Evolutionary conservation across 345 rosid genomes (phyloP).

Genomic region (Hibiscus syriacus): DNA sequence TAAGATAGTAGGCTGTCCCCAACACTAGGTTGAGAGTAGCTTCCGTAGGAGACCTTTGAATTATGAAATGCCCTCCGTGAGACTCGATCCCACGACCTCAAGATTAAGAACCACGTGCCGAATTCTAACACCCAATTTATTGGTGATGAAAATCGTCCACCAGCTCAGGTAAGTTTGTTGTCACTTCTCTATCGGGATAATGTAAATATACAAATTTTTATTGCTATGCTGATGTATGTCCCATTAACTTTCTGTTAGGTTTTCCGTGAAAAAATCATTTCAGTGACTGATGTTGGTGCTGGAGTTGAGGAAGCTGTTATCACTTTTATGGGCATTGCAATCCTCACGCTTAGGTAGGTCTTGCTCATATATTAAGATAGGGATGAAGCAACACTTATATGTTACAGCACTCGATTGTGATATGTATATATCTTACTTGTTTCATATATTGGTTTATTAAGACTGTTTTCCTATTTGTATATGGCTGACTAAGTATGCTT

Average conservation of each 20-base stretch:
- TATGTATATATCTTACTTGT: background rate
- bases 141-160: conserved; percentile 83
- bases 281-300: conserved; percentile 81
- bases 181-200: background rate
- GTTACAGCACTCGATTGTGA: background rate
- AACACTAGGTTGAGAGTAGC: too few species aligned
- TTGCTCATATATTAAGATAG: background rate
- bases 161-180: conserved; percentile 65
- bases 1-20: too few species aligned
- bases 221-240: conserved; percentile 2
- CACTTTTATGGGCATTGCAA: conserved; percentile 77
- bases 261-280: conserved; percentile 61
- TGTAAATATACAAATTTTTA: background rate
- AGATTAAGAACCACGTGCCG: conserved; percentile 84
- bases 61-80: too few species aligned
- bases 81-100: too few species aligned
- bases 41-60: too few species aligned
- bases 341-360: conserved; percentile 85
- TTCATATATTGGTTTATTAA: background rate
- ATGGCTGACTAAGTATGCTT: conserved; percentile 8
- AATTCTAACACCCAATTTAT: conserved; percentile 80
- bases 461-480: background rate
- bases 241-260: conserved; percentile 36
- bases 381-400: background rate
- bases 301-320: conserved; percentile 88